Base-by-base conservation (phyloP, 2,329 filamentous ascomycete species). In the Colletotrichum limetticola region DNA sequence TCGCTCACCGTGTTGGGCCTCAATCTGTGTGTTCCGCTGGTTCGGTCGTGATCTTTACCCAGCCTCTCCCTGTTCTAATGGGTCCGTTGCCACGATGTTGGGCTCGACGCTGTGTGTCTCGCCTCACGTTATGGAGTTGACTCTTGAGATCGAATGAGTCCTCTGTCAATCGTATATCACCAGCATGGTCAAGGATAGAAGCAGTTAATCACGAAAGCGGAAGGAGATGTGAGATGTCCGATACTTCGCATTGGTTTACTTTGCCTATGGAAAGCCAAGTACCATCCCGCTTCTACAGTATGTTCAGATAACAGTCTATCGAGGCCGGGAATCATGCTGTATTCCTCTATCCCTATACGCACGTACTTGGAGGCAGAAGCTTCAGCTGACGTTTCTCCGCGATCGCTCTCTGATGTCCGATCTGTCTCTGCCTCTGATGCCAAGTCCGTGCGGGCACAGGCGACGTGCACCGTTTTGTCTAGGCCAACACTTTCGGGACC, bases 361-460 rank as follows among this genome's bases (percentile, higher is more conserved):
- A 30, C 26, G 26, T 1, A 9, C 53, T 6, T 28, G 19, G 24
- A 28, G 2, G 4, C 4, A 56, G 24, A 4, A 56, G 14, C 26
- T 19, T 30, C 12, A 16, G 12, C 7, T 28, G 24, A n/a, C 53
- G 26, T 30, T 28, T 3, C 9, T 56, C 16, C 6, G 53, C 53
- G 53, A 56, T 56, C 53, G 53, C 53, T 56, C 9, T n/a, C 53
- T 35, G n/a, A 66, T 59, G 64, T 12, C n/a, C 42, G 60, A 56
- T 28, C 53, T 56, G 0, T 5, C 26, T 56, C 52, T 63, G 60
- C 28, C 60, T 63, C 62, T 37, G 30, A 16, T 59, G 57, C 57
- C 32, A 59, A 22, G n/a, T 37, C 19, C 3, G 14, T 49, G 42
- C 42, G 42, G 42, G 4, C 42, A 49, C 19, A 19, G 1, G 42